These are phyloP conservation scores for Spiraea crenata DNA, from an alignment of 331 rosid species.

Conservation along the genomic window DNA sequence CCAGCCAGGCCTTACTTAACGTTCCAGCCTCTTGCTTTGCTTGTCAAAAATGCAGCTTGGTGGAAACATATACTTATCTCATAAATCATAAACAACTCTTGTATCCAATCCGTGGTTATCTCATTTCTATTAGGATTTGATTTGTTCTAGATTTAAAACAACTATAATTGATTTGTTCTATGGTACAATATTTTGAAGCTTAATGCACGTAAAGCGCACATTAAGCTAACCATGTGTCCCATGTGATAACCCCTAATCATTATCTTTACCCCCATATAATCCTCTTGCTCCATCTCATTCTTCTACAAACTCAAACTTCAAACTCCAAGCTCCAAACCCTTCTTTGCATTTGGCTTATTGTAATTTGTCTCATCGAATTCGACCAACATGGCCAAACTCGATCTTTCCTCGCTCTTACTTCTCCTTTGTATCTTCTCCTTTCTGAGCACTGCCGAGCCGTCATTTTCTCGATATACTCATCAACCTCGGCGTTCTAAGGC, in stretches of 20 bases:
- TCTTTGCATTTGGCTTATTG: neutral
- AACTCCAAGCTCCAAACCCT: neutral
- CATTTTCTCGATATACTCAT: neutral
- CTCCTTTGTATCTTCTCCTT: constrained; percentile 18
- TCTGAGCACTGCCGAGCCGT: constrained; percentile 15
- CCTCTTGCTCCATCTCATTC: constrained; percentile 2
- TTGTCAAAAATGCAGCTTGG: neutral
- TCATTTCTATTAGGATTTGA: neutral
- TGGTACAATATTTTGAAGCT: neutral
- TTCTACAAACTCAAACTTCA: neutral
- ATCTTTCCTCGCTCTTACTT: constrained; percentile 20
- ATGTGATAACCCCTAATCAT: neutral
- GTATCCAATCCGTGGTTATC: neutral
- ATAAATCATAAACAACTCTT: neutral
- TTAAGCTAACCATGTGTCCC: constrained; percentile 32
- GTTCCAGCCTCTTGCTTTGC: neutral
- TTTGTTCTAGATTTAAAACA: neutral
- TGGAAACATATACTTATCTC: constrained; percentile 8
- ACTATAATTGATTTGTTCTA: neutral
- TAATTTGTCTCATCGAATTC: neutral
- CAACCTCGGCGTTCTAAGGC: constrained; percentile 14
- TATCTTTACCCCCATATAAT: constrained; percentile 22
- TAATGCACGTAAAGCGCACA: constrained; percentile 31
- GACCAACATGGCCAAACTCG: constrained; percentile 37
- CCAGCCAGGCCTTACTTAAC: constrained; percentile 18